Conservation (phyloP, 805 yeast genomes). For the Nakazawaea peltata region DNA sequence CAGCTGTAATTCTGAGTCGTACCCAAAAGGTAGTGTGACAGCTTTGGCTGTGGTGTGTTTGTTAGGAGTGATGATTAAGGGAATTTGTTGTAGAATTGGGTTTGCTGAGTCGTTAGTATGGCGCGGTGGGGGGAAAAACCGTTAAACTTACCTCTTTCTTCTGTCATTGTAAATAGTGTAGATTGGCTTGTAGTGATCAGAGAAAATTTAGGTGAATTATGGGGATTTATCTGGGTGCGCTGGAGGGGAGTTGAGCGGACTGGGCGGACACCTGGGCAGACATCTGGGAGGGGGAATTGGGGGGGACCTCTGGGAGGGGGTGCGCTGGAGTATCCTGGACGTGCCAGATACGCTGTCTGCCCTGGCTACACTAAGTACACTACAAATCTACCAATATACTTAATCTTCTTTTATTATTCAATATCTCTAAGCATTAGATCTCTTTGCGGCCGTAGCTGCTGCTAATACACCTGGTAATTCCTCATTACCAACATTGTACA, state of each 20-base stretch:
- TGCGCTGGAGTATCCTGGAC: no score
- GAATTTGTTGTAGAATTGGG: conserved; percentile 8
- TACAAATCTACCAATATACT: background rate
- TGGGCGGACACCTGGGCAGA: no score
- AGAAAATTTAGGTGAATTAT: background rate
- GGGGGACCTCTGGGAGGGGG: no score
- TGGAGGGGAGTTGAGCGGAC: no score
- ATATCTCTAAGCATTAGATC: conserved; percentile 19
- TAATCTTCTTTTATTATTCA: background rate
- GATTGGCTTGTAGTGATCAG: background rate
- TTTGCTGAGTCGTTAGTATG: conserved; percentile 19
- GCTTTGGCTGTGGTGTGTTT: conserved; percentile 7
- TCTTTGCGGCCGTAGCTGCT: conserved; percentile 43
- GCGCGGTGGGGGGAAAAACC: no score
- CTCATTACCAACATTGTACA: conserved; percentile 47
- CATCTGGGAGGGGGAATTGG: no score
- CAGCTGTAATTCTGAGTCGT: background rate
- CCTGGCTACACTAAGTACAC: background rate
- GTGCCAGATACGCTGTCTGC: background rate
- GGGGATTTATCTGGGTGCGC: no score
- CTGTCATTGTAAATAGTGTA: background rate
- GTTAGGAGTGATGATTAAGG: conserved; percentile 8
- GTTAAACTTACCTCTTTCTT: background rate
- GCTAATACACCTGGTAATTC: conserved; percentile 63
- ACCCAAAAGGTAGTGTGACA: conserved; percentile 7